Evolutionary conservation across 352 stramenopile genomes (phyloP).

Genomic region (Phytophthora chlamydospora): DNA sequence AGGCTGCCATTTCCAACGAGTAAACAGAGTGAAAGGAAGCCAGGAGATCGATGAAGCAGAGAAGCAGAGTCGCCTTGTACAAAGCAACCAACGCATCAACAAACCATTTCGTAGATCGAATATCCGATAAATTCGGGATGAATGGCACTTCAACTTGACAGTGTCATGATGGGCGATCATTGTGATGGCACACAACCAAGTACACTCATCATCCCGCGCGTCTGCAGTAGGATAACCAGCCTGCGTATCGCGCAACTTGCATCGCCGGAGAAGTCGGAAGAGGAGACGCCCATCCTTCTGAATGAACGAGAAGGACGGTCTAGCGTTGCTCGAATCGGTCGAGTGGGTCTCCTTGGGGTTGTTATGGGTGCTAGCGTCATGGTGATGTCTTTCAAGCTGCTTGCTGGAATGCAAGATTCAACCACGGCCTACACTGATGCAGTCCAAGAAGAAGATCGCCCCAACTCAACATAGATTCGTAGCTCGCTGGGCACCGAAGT

Average conservation of each 20-base stretch:
- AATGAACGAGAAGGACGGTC: neutral
- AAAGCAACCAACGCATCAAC: slow-evolving; percentile 6
- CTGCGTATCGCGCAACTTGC: slow-evolving; percentile 16
- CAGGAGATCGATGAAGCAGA: slow-evolving; percentile 3
- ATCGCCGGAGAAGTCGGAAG: slow-evolving; percentile 6
- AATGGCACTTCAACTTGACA: slow-evolving; percentile 23
- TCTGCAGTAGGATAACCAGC: neutral
- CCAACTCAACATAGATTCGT: slow-evolving; percentile 51
- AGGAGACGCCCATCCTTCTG: slow-evolving; percentile 9
- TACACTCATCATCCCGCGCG: slow-evolving; percentile 10
- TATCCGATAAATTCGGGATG: neutral
- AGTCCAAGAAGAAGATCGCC: neutral
- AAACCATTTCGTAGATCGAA: slow-evolving; percentile 1
- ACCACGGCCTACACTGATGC: neutral
- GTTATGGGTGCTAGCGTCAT: neutral
- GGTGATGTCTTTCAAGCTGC: neutral
- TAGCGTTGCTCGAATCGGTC: neutral
- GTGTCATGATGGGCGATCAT: slow-evolving; percentile 11
- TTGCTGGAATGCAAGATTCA: slow-evolving; percentile 2
- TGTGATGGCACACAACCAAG: too few relatives aligned
- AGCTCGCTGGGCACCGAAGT: too few relatives aligned
- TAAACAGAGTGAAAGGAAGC: slow-evolving; percentile 7
- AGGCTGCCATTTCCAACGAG: slow-evolving; percentile 22
- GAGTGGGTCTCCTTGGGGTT: neutral
- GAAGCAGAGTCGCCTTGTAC: slow-evolving; percentile 5